A percentile compares a stretch with the other conserved stretches of the same genome.
Evolutionary conservation across 2,329 filamentous ascomycete species (phyloP).

Genomic region (Biscogniauxia mediterranea): DNA sequence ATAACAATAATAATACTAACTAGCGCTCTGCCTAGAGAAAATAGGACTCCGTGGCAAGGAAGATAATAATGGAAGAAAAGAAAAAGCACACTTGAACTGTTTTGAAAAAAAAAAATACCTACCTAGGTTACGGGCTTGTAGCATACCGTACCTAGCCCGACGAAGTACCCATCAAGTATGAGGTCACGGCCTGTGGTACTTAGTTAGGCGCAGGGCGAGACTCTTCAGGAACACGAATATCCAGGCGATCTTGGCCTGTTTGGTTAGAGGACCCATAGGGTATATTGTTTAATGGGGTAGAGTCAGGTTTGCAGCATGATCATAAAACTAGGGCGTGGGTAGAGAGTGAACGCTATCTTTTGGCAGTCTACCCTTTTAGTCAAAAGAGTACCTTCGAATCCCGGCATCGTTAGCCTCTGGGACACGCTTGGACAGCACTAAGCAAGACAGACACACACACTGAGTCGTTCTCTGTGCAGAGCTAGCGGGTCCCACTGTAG

Average conservation of each 20-base stretch:
- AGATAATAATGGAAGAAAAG: not conserved
- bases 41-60: not conserved
- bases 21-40: slow-evolving; percentile 9
- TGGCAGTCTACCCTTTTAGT: not conserved
- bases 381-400: not conserved
- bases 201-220: slow-evolving; percentile 15
- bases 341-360: not conserved
- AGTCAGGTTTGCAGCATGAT: not conserved
- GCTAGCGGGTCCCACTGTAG: not conserved
- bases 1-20: slow-evolving; percentile 8
- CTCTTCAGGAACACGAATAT: slow-evolving; percentile 22
- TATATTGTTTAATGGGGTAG: not conserved
- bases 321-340: not conserved
- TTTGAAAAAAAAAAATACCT: not conserved
- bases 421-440: not conserved
- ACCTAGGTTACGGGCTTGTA: slow-evolving; percentile 2
- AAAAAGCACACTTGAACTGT: not conserved
- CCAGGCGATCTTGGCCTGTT: slow-evolving; percentile 2
- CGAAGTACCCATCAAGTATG: slow-evolving; percentile 14
- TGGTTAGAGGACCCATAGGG: slow-evolving; percentile 16
- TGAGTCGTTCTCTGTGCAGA: not conserved
- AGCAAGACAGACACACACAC: not conserved
- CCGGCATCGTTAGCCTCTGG: not conserved
- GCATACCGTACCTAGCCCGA: slow-evolving; percentile 8
- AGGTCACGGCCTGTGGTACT: slow-evolving; percentile 19